Evolutionary conservation across 768 basidiomycete genomes (phyloP).

Genomic region (Calvatia gigantea): DNA sequence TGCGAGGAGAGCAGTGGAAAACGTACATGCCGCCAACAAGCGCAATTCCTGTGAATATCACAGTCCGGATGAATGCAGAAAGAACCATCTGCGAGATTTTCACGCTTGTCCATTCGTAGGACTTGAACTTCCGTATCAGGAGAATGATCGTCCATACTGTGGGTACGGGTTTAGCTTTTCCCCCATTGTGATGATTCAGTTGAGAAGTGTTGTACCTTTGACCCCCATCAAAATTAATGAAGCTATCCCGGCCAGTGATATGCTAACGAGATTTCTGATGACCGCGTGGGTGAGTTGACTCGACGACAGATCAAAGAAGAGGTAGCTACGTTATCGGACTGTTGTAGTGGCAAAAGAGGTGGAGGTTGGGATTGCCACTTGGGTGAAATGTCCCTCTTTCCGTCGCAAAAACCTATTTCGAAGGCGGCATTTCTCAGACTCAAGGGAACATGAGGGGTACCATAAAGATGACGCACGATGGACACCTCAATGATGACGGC

Average conservation of each 20-base stretch:
- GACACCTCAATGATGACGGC: conserved; percentile 3
- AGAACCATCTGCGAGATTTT: conserved; percentile 2
- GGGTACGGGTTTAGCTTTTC: too few species aligned
- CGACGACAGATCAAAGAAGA: neutral
- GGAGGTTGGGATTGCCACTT: neutral
- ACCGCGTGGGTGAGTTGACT: neutral
- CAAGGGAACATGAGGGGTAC: neutral
- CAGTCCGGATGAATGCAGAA: conserved; percentile 9
- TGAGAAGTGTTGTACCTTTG: neutral
- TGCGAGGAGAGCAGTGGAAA: neutral
- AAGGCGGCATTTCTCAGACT: neutral
- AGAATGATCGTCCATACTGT: neutral
- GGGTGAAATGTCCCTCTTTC: neutral
- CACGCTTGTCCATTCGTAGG: neutral
- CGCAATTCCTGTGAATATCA: neutral
- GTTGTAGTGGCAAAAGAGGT: conserved; percentile 3
- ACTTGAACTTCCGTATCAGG: neutral
- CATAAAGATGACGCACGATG: neutral
- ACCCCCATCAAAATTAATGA: neutral
- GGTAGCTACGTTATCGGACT: neutral
- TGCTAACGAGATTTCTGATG: neutral
- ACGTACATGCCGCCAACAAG: neutral
- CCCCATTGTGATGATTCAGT: too few species aligned
- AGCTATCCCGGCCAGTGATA: neutral
- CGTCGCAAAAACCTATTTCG: neutral